Percentiles rank a stretch among this genome's conserved stretches.
Evolutionary conservation across 768 basidiomycete species (phyloP).

Genomic region (Hydnum rufescens): DNA sequence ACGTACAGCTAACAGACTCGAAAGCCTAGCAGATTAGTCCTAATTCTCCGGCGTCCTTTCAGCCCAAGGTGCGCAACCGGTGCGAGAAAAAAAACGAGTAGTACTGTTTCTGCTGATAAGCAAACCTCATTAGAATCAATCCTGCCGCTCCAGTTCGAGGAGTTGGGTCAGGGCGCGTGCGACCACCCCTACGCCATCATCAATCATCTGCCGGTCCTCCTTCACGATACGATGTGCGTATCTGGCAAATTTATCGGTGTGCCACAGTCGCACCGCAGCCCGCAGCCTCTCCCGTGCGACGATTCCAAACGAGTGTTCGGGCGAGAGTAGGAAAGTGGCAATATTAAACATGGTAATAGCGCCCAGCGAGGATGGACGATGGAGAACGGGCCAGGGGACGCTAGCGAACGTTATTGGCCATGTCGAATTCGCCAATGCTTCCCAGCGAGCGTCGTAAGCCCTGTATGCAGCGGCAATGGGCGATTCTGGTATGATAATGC

Average conservation of each 20-base stretch:
- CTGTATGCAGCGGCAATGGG: not conserved
- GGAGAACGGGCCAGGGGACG: not conserved
- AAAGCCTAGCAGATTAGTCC: too few species aligned
- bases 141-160: not conserved
- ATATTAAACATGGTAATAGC: not conserved
- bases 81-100: not conserved
- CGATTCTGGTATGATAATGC: not conserved
- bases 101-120: not conserved
- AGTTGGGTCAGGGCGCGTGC: not conserved
- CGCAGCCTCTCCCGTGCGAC: not conserved
- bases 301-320: not conserved
- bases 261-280: not conserved
- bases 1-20: too few species aligned
- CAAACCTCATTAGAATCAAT: not conserved
- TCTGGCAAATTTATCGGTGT: constrained; percentile 1
- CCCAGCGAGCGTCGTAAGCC: constrained; percentile 2
- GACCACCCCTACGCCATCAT: not conserved
- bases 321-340: not conserved
- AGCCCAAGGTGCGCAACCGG: too few species aligned
- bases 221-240: not conserved
- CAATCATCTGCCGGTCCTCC: not conserved
- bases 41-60: too few species aligned
- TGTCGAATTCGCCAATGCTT: not conserved
- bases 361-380: not conserved
- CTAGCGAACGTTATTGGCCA: not conserved